Base-by-base conservation (phyloP, 371 early-diverging fungal genomes). In the Mucor racemosus region DNA sequence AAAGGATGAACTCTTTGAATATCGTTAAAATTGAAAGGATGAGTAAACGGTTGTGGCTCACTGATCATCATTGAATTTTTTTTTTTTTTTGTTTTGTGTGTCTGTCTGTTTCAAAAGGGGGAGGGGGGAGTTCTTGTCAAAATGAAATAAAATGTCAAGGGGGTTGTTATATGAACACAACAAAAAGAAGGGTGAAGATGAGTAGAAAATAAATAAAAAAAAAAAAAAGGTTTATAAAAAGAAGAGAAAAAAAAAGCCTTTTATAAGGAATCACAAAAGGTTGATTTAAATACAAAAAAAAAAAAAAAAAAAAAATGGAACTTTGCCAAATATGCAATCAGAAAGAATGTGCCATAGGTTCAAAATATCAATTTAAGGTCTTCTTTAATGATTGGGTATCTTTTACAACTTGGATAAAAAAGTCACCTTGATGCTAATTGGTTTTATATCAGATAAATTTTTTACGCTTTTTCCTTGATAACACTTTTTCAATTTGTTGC, bases 1-100 rank as follows among this genome's bases (percentile, higher is more conserved):
- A 73, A 58, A 36, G 74, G 69, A 42, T 69, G 74, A 7, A 69
- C 62, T 61, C 74, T 58, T 56, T 64, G 67, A 53, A 73, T 69
- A 42, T 73, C 74, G 38, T 69, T 65, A 40, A 66, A 69, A 58
- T 66, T 68, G n/a, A 69, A 66, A 11, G 74, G 57, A 58, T 73
- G 66, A 38, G 64, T 19, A 58, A 69, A 73, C 11, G 64, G 66
- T 60, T 67, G 67, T 50, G 74, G 58, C 40, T 73, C 74, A 46
- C 67, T 73, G 58, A 73, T 69, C 74, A 73, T 73, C 73, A 73
- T 69, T 48, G 48, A 62, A 39, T 55, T 40, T 48, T 48, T 41
- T 53, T 55, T 15, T 42, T 1, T 26, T 26, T 26, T 26, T 1
- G 26, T 26, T 26, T 26, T 26, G 26, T 26, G 26, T 26, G 26